Base-by-base conservation (phyloP, 768 basidiomycete genomes). In the Suillus ampliporus region DNA sequence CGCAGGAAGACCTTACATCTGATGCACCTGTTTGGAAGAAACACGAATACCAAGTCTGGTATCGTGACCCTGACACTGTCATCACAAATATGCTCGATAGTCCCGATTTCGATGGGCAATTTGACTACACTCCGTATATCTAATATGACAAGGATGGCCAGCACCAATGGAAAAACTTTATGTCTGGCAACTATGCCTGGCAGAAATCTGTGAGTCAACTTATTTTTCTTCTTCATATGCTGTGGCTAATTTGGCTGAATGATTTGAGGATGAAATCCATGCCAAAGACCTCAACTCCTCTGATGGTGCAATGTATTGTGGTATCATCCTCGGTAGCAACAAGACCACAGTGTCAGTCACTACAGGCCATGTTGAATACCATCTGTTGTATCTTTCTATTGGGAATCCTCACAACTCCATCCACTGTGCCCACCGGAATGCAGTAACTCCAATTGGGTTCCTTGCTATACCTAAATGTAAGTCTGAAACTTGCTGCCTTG, bases 311-410 rank as follows among this genome's bases (percentile, higher is more conserved):
- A 72, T 77, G 67, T 64, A 77, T 31, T 66, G 74, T 5, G 69
- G 74, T 1, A 63, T 80, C 35, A 61, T 80, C 19, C 62, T 65
- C 3, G 79, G 79, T 0, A 79, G 76, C 57, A 77, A 83, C 61
- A 82, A 82, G 61, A 82, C 79, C 0, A 80, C 78, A 0, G 77
- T 80, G 0, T 82, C 77, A 0, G 76, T 78, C 15, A 75, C 75
- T 0, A 81, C 79, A 0, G 77, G 79, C 0, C 75, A 80, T 47
- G 69, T 78, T 34, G 76, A 80, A 50, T 79, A 76, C 46, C 73
- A 80, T 58, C 79, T 77, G 1, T 62, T 78, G 1, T 80, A 80
- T 61, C 40, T 66, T 0, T 77, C 75, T 5, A 51, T 65, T 1
- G 76, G 79, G 0, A 72, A 65, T 31, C 41, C 79, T 8, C 40